Base-by-base conservation (phyloP, 805 yeast genomes). In the Zygotorulaspora chibaensis region DNA sequence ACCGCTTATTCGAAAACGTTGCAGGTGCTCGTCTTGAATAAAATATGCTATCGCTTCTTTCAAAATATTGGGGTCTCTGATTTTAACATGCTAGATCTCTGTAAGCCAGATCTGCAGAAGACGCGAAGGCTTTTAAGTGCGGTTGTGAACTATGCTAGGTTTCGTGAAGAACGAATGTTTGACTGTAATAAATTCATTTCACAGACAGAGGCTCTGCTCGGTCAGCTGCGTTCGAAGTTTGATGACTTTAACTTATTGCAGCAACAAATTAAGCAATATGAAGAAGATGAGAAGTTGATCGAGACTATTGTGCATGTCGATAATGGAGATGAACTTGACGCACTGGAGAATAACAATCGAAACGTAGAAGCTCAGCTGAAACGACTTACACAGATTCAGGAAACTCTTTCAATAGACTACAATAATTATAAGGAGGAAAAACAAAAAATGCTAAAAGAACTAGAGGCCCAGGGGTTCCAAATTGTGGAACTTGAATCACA, bases 71-170 rank as follows among this genome's bases (percentile, higher is more conserved):
- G 96, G 0, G 77, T 89, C 2, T 73, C 78, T 46, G 96, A 89
- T 63, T 85, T 88, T 58, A 76, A 81, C 35, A 70, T 88, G 41
- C 72, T 77, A 67, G 96, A 89, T 66, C 69, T 89, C 26, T 71
- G 78, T 47, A 80, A 80, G 53, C 96, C 96, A 0, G 96, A 88
- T n/a, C 70, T 85, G 0, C 65, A 62, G 31, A 70, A 95, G 47
- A 72, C 79, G 1, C 69, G 80, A 50, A 69, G 91, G 38, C 72
- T 87, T 16, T 64, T 88, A 23, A 87, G 95, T 60, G 93, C 93
- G 0, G 80, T 88, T 40, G 84, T 88, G 17, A 89, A 89, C 61
- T 89, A 79, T 71, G 95, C 95, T 1, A 69, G 91, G 46, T 88
- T 85, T 58, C 74, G 95, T 53, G 95, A 87, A 55, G 87, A 82